A percentile compares a stretch with the other conserved stretches of the same genome.
phyloP scores from a whole-genome alignment of 768 basidiomycete genomes.

The Symmetrospora coprosmae region DNA sequence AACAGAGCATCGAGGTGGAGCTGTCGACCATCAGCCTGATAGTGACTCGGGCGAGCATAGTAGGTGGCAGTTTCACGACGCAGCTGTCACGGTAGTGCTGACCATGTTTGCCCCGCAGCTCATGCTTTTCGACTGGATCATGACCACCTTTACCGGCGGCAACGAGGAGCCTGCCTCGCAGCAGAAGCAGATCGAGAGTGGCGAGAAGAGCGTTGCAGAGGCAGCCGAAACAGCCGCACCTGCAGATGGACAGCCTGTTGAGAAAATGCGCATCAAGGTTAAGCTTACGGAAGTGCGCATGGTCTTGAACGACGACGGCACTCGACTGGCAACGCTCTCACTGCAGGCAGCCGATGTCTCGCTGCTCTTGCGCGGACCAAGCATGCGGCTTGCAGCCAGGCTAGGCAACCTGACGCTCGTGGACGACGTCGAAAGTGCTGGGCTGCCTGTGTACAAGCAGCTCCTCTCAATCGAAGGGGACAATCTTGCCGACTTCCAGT shows the following conservation, averaged over 20 bases:
- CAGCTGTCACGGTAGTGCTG: background rate
- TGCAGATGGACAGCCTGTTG: slow-evolving; percentile 28
- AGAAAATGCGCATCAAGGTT: slow-evolving; percentile 65
- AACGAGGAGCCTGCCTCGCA: slow-evolving; percentile 19
- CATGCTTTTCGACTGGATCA: slow-evolving; percentile 85
- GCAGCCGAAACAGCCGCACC: background rate
- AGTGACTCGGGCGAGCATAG: slow-evolving; percentile 74
- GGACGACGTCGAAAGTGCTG: slow-evolving; percentile 47
- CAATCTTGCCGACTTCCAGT: slow-evolving; percentile 82
- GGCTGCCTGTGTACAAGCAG: slow-evolving; percentile 59
- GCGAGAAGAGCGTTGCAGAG: background rate
- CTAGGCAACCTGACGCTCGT: slow-evolving; percentile 68
- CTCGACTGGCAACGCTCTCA: slow-evolving; percentile 68
- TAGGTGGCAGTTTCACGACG: background rate
- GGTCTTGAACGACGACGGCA: slow-evolving; percentile 55
- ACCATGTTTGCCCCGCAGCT: slow-evolving; percentile 35
- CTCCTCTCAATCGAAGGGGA: slow-evolving; percentile 85
- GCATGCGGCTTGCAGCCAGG: slow-evolving; percentile 62
- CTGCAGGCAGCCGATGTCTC: slow-evolving; percentile 79
- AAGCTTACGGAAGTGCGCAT: slow-evolving; percentile 52
- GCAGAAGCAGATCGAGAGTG: background rate
- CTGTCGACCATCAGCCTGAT: slow-evolving; percentile 82
- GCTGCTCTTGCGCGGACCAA: slow-evolving; percentile 55
- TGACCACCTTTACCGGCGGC: slow-evolving; percentile 61
- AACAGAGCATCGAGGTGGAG: slow-evolving; percentile 55